Evolutionary conservation across 179 eudicot species (phyloP).

Genomic region (Spinacia oleracea): DNA sequence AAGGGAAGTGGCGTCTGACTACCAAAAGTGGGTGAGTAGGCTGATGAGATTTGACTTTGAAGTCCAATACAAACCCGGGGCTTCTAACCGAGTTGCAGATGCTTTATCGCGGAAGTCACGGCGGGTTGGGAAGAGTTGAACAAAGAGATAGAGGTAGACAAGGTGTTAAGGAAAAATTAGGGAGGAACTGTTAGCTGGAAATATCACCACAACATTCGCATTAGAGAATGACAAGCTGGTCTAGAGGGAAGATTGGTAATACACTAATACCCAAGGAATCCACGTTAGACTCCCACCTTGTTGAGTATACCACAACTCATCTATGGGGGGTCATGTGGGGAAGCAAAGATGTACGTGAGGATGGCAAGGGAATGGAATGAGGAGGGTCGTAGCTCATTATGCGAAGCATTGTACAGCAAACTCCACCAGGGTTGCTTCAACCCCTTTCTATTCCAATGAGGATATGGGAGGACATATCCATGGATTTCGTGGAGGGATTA

Average conservation of each 20-base stretch:
- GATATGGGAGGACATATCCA: no score
- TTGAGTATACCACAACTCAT: not conserved
- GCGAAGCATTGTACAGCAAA: not conserved
- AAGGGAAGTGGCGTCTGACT: no score
- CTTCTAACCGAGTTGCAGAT: no score
- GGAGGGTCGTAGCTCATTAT: not conserved
- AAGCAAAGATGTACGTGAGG: not conserved
- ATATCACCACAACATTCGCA: not conserved
- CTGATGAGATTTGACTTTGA: no score
- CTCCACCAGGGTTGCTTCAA: not conserved
- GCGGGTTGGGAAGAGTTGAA: no score
- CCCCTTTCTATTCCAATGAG: not conserved
- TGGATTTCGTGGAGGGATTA: no score
- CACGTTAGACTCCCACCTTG: not conserved
- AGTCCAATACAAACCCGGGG: no score
- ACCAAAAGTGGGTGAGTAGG: no score
- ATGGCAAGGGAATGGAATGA: not conserved
- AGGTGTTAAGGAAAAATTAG: no score
- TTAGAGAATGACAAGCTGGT: not conserved
- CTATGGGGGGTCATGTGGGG: not conserved
- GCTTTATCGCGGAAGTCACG: no score
- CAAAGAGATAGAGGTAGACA: no score
- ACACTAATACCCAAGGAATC: not conserved
- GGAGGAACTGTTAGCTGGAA: no score
- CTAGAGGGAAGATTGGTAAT: not conserved